Evolutionary conservation across 2,329 filamentous ascomycete genomes (phyloP).

Genomic region (Sphaceloma murrayae): DNA sequence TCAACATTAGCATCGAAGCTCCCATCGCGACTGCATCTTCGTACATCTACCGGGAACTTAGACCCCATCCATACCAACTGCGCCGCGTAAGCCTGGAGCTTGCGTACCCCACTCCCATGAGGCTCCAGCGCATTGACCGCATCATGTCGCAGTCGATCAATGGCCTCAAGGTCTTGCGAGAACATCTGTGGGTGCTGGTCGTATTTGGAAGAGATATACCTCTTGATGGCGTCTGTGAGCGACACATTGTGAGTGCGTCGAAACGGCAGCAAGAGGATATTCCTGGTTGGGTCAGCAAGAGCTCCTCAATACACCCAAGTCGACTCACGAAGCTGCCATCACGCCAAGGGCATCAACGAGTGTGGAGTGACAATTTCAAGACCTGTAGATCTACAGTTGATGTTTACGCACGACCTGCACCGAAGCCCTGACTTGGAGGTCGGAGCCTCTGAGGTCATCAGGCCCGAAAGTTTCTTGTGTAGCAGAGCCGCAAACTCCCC

Average conservation of each 20-base stretch:
- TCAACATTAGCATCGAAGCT: conserved; percentile 15
- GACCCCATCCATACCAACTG: conserved; percentile 88
- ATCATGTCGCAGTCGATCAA: conserved; percentile 72
- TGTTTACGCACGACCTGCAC: conserved; percentile 5
- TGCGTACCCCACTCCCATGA: conserved; percentile 74
- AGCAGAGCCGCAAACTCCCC: conserved; percentile 7
- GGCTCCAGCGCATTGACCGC: conserved; percentile 85
- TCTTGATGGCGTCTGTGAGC: conserved; percentile 72
- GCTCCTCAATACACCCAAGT: neutral
- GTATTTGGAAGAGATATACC: conserved; percentile 97
- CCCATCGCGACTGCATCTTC: conserved; percentile 23
- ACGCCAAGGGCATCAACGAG: neutral
- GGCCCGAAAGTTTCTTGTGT: neutral
- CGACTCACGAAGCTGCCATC: conserved; percentile 15
- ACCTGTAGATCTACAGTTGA: neutral
- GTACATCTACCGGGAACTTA: conserved; percentile 91
- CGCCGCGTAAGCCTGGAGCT: conserved; percentile 82
- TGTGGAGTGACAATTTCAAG: neutral
- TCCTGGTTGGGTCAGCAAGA: conserved; percentile 28
- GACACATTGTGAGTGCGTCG: conserved; percentile 72
- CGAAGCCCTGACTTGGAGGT: neutral
- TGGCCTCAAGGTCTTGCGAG: conserved; percentile 72
- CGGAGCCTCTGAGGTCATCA: conserved; percentile 8
- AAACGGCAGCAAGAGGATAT: conserved; percentile 74
- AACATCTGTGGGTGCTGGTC: conserved; percentile 99